These are phyloP conservation scores for Albophoma yamanashiensis DNA, from an alignment of 2,329 filamentous ascomycete genomes.

Conservation along the genomic window DNA sequence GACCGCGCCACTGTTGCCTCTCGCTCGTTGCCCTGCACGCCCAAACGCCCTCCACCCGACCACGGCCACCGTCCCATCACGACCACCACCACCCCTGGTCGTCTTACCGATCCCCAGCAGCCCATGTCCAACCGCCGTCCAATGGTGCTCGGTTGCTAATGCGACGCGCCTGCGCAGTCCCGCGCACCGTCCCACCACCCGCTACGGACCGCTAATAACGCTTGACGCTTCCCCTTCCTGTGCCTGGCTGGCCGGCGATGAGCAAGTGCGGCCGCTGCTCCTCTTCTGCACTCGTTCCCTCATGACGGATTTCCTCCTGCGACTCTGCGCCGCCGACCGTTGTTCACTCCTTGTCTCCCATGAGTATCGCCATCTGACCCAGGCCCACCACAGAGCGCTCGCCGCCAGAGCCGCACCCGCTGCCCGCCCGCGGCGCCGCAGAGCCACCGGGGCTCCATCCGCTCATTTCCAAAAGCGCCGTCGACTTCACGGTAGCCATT, in stretches of 20 bases:
- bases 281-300: conserved; percentile 11
- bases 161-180: background rate
- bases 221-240: background rate
- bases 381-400: conserved; percentile 26
- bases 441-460: conserved; percentile 23
- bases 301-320: conserved; percentile 38
- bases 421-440: conserved; percentile 25
- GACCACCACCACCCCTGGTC: background rate
- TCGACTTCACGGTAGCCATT: conserved; percentile 7
- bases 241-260: background rate
- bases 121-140: background rate
- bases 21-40: background rate
- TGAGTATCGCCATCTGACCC: conserved; percentile 30
- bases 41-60: background rate
- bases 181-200: background rate
- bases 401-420: conserved; percentile 26
- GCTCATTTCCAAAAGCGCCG: conserved; percentile 24
- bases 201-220: background rate
- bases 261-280: conserved; percentile 9
- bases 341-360: conserved; percentile 33
- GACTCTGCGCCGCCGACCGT: conserved; percentile 35
- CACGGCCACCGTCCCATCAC: background rate
- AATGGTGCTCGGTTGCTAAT: background rate
- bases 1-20: background rate
- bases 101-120: background rate